Evolutionary conservation across 2,329 filamentous ascomycete genomes (phyloP).

Genomic region (Phaeosphaeriaceae sp.): DNA sequence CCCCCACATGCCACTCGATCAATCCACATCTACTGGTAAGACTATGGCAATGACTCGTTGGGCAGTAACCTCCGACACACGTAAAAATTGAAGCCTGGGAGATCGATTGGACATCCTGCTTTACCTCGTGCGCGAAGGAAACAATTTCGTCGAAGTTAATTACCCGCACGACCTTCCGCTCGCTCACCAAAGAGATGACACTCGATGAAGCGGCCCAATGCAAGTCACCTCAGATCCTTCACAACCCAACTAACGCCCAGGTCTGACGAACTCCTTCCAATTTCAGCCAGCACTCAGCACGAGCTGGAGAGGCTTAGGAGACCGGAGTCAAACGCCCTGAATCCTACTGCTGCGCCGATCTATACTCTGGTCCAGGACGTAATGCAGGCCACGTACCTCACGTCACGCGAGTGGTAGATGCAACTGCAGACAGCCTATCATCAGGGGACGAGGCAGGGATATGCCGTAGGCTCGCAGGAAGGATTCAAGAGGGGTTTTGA

Average conservation of each 20-base stretch:
- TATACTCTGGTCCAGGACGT: background rate
- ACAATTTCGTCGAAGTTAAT: background rate
- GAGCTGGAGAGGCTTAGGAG: background rate
- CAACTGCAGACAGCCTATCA: background rate
- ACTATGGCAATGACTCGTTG: too few relatives aligned
- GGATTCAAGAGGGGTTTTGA: background rate
- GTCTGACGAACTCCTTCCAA: too few relatives aligned
- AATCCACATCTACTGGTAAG: too few relatives aligned
- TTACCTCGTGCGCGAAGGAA: background rate
- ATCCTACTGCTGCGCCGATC: background rate
- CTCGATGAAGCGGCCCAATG: background rate
- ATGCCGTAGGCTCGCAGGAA: background rate
- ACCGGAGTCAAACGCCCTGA: background rate
- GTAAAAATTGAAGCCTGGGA: background rate
- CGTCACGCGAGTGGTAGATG: slow-evolving; percentile 1
- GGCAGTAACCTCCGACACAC: background rate
- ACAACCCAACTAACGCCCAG: background rate
- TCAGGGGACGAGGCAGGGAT: background rate
- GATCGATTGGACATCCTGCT: background rate
- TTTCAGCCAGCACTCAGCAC: too few relatives aligned
- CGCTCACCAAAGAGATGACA: background rate
- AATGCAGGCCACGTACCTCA: background rate
- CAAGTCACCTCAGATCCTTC: background rate
- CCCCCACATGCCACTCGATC: too few relatives aligned
- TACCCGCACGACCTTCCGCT: background rate